Percentiles rank a stretch among this genome's conserved stretches.
Conservation (phyloP, 257 asterid species). For the Ballota nigra region DNA sequence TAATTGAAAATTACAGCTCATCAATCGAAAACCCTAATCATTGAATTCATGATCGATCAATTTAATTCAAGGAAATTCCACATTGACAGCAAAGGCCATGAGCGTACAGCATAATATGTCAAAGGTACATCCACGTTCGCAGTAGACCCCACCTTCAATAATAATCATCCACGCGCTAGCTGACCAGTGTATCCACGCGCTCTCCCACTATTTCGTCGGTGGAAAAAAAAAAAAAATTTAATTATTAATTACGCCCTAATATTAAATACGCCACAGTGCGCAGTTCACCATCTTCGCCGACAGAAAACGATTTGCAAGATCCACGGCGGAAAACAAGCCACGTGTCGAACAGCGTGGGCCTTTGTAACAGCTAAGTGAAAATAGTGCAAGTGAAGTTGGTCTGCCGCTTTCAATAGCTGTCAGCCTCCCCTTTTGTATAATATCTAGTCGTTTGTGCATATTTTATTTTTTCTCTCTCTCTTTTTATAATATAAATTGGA, state of each 20-base stretch:
- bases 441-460: neutral
- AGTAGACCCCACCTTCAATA: neutral
- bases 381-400: constrained; percentile 27
- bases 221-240: neutral
- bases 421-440: neutral
- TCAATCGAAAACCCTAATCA: neutral
- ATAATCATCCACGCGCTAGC: neutral
- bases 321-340: constrained; percentile 22
- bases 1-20: neutral
- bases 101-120: neutral
- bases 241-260: constrained; percentile 13
- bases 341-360: constrained; percentile 14
- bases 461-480: neutral
- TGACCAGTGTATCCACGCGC: constrained; percentile 18
- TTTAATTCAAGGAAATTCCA: neutral
- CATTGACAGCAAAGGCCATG: neutral
- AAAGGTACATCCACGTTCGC: constrained; percentile 18
- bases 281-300: constrained; percentile 29
- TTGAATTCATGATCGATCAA: neutral
- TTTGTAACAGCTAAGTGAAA: constrained; percentile 21
- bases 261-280: constrained; percentile 12
- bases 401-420: constrained; percentile 39
- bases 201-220: constrained; percentile 22
- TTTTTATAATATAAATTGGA: neutral
- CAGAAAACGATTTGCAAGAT: constrained; percentile 27